A percentile compares a stretch with the other conserved stretches of the same genome.
Conservation (phyloP, 768 basidiomycete genomes). For the Termitomyces eurrhizus region DNA sequence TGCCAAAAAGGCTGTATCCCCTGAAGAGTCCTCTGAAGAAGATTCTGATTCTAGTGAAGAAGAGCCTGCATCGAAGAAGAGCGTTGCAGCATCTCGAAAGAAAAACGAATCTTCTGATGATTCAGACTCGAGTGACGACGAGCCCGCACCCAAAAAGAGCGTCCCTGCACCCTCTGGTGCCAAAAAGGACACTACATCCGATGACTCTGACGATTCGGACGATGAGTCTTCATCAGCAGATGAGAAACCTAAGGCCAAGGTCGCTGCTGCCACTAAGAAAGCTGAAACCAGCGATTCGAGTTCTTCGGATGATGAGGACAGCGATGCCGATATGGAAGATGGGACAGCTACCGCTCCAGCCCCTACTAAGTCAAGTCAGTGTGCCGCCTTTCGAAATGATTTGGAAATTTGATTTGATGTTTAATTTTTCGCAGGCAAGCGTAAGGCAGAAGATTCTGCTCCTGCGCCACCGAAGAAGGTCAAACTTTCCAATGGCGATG, state of each 20-base stretch:
- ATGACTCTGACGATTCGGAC: neutral
- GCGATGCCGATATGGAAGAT: constrained; percentile 54
- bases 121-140: constrained; percentile 10
- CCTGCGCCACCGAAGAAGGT: constrained; percentile 73
- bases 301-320: constrained; percentile 40
- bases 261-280: neutral
- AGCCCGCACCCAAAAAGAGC: constrained; percentile 11
- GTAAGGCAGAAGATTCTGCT: constrained; percentile 70
- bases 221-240: constrained; percentile 27
- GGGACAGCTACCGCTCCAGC: constrained; percentile 32
- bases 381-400: neutral
- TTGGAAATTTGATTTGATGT: neutral
- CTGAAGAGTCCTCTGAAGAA: neutral
- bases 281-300: neutral
- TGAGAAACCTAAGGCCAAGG: constrained; percentile 12
- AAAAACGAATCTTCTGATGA: constrained; percentile 20
- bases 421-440: constrained; percentile 48
- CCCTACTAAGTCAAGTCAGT: constrained; percentile 35
- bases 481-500: constrained; percentile 63
- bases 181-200: constrained; percentile 11
- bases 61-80: constrained; percentile 12
- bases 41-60: constrained; percentile 2
- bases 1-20: constrained; percentile 12
- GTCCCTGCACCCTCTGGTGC: constrained; percentile 14
- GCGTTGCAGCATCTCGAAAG: constrained; percentile 13